A percentile compares a stretch with the other conserved stretches of the same genome.
Conservation (phyloP, 2,329 filamentous ascomycete genomes). For the Stachybotrys echinatus region DNA sequence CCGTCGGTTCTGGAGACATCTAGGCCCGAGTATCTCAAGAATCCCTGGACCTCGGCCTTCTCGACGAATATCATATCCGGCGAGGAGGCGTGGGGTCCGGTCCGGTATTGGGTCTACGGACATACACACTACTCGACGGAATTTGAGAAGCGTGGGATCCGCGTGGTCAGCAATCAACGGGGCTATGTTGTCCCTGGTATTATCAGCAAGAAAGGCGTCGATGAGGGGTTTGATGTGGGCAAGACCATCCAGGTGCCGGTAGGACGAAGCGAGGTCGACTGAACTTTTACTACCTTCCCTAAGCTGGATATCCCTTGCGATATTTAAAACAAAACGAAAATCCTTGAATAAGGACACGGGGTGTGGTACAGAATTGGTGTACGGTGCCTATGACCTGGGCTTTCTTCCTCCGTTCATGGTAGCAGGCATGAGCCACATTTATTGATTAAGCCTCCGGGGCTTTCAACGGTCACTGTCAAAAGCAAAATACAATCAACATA, state of each 20-base stretch:
- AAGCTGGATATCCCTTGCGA: too few relatives aligned
- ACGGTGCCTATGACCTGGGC: too few relatives aligned
- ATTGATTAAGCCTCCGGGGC: too few relatives aligned
- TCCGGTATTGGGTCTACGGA: slow-evolving; percentile 40
- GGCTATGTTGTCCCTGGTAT: slow-evolving; percentile 25
- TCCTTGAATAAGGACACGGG: too few relatives aligned
- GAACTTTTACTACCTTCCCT: not conserved
- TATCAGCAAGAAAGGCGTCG: not conserved
- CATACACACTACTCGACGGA: slow-evolving; percentile 42
- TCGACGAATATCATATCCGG: slow-evolving; percentile 38
- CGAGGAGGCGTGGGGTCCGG: slow-evolving; percentile 20
- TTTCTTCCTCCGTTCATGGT: too few relatives aligned
- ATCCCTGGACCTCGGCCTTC: slow-evolving; percentile 44
- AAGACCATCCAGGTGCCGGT: not conserved
- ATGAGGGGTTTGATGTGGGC: not conserved
- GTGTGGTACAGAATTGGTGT: too few relatives aligned
- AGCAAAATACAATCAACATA: too few relatives aligned
- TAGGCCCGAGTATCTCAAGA: slow-evolving; percentile 39
- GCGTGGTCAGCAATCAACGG: slow-evolving; percentile 40
- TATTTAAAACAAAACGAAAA: too few relatives aligned
- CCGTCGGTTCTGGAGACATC: slow-evolving; percentile 44
- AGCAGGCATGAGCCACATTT: too few relatives aligned
- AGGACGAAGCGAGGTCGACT: not conserved
- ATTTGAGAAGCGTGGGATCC: slow-evolving; percentile 23
- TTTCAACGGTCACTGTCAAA: too few relatives aligned